Evolutionary conservation across 2,329 filamentous ascomycete species (phyloP), one percentile per base, ranked within the genome.

Genomic region (Neopestalotiopsis sp.): DNA sequence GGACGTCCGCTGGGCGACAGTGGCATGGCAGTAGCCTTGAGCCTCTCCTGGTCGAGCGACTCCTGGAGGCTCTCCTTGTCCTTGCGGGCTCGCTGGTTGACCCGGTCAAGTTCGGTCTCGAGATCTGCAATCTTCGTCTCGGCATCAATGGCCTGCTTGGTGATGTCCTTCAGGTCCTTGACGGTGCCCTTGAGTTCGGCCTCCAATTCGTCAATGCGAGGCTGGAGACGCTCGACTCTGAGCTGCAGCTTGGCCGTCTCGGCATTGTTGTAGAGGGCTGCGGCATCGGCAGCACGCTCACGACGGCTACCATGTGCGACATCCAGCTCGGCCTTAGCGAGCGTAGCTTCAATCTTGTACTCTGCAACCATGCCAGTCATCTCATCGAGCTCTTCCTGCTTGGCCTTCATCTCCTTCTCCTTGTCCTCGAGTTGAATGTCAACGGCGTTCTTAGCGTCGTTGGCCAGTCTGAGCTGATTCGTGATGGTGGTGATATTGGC

Each of bases 171-270:
- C 57, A 79, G 71, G 69, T 79, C 77, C 62, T 76, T 70, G 56
- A 74, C 75, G 10, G 77, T 78, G n/a, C 84, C 80, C 69, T 89
- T 87, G 24, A 97, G 83, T 74, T 94, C 90, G 76, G 92, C 94
- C 77, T 92, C 88, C 68, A 90, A 81, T 70, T 80, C 81, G 61
- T 84, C 82, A 28, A 89, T 80, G 72, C 88, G 84, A 28, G 78
- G 75, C 77, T 92, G 88, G 67, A 90, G 81, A 69, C 80, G 81
- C 56, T 84, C 82, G 30, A 89, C 80, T 72, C 88, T 84, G 45
- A 67, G 69, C 67, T 76, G 74, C 68, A 77, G 65, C 71, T 74
- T 77, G 34, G 68, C 66, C 30, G 74, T 73, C 65, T 75, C 83
- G n/a, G 80, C 81, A 68, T 79, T 83, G 78, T 88, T 86, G 72